Evolutionary conservation across 176 grass and related monocot genomes (phyloP), one percentile per base, ranked within the genome.

Genomic region (Stipa capillata): DNA sequence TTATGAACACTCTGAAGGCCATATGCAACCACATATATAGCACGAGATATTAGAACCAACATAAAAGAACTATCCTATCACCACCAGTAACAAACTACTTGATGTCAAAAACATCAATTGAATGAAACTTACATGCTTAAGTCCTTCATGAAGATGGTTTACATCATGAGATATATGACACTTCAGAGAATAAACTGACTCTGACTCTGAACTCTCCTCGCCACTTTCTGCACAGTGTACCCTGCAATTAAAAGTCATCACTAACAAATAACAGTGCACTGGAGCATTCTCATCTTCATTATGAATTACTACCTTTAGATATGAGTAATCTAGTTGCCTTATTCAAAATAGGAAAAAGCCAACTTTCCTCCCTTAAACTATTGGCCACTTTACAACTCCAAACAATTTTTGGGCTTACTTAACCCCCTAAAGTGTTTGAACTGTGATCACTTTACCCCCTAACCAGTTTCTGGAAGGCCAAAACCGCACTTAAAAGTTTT

Each of bases 161-260:
- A 97, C 87, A 83, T 97, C 94, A 1, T 90, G 89, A 70, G 94
- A 94, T 86, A 97, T 90, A 84, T 90, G 87, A 32, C 89, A 94
- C 80, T 91, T 97, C 10, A 97, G 58, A 37, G 91, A 81, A 88
- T 91, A 92, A 37, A 94, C 85, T 39, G 82, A 94, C 68, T 97
- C 94, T 57, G 57, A 73, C 79, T 86, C 91, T 23, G 34, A 84
- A 68, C 84, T 89, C 75, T 90, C 91, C 73, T 97, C 94, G 10
- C 89, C 82, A 79, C 91, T 97, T 86, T 97, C 91, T 72, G 87
- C 84, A 86, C 89, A 97, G 48, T 91, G 87, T 25, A 94, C 82
- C 85, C 94, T 97, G 57, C 25, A 75, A 90, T 5, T 31, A 87
- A 41, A 74, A 71, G 16, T 11, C 39, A 15, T 50, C 71, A 77